Percentiles rank a stretch among this genome's conserved stretches.
Conservation (phyloP, 2,329 filamentous ascomycete genomes). For the Aspergillus sp. region DNA sequence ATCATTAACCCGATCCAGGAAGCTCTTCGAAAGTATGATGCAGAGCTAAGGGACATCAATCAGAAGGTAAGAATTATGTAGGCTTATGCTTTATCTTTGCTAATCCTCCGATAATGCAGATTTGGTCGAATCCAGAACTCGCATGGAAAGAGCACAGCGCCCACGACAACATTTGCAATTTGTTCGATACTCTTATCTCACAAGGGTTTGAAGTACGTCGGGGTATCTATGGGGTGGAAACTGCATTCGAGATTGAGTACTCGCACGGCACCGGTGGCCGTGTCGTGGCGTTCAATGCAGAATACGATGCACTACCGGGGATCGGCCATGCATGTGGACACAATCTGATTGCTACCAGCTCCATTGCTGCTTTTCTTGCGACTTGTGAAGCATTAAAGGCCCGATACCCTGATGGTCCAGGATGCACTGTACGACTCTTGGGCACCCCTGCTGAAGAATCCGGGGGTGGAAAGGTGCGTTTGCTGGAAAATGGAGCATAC, state of each 20-base stretch:
- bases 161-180: slow-evolving; percentile 42
- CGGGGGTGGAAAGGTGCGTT: slow-evolving; percentile 31
- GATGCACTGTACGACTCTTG: slow-evolving; percentile 27
- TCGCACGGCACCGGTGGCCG: slow-evolving; percentile 19
- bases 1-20: slow-evolving; percentile 19
- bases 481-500: slow-evolving; percentile 40
- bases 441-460: slow-evolving; percentile 33
- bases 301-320: slow-evolving; percentile 35
- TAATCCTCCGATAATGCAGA: slow-evolving; percentile 15
- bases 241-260: slow-evolving; percentile 44
- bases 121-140: slow-evolving; percentile 46
- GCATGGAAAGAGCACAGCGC: slow-evolving; percentile 49
- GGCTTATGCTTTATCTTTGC: no score
- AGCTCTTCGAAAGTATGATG: slow-evolving; percentile 17
- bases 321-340: slow-evolving; percentile 35
- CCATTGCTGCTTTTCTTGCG: slow-evolving; percentile 31
- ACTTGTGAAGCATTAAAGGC: slow-evolving; percentile 24
- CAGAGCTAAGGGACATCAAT: slow-evolving; percentile 17
- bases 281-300: slow-evolving; percentile 27
- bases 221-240: slow-evolving; percentile 46
- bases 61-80: slow-evolving; percentile 12
- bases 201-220: slow-evolving; percentile 41
- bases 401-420: slow-evolving; percentile 5
- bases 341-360: slow-evolving; percentile 27
- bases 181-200: slow-evolving; percentile 27